Base-by-base conservation (phyloP, 1,284 basidiomycete species). In the Pholiota adiposa region DNA sequence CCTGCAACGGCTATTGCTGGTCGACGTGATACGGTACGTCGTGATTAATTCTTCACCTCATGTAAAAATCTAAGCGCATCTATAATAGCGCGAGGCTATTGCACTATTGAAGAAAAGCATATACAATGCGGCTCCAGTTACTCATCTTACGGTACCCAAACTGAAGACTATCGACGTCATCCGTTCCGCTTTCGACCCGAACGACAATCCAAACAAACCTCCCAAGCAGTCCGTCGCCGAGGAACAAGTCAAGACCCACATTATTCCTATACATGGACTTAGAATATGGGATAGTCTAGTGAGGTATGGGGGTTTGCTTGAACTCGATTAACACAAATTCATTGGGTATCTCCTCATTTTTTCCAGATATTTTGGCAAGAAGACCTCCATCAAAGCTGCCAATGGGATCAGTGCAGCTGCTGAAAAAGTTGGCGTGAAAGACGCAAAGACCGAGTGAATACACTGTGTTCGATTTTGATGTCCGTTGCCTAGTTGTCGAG, bases 1-100 rank as follows among this genome's bases (percentile, higher is more conserved):
- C 87, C 88, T 7, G 79, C 85, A 1, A 84, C 79, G 55, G 85
- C 86, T 1, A 88, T 91, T 59, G 87, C 84, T 1, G 83, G 79
- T 16, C 76, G 88, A 49, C 75, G 79, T 38, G 87, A 89, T 67
- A 89, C 86, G 23, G 85, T 83, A 60, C 58, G 81, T 64, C 21
- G 9, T 14, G 16, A 55, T 27, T 46, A n/a, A n/a, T 18, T 4
- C 48, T 4, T 51, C 27, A 18, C 21, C 38, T 19, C 51, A 46
- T 48, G 14, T 21, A 21, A 4, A 46, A 41, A 7, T 18, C 23
- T 14, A 4, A 27, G 19, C 2, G 43, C 44, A 44, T 3, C 41
- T 60, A 6, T 43, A 46, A 14, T 59, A 88, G 85, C 74, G 71
- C 9, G 86, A 87, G 63, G 78, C 84, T 3, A 69, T 86, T 4